Evolutionary conservation across 495 filamentous ascomycete species (phyloP), one percentile per base, ranked within the genome.

Genomic region (Penicillium mononematosum): DNA sequence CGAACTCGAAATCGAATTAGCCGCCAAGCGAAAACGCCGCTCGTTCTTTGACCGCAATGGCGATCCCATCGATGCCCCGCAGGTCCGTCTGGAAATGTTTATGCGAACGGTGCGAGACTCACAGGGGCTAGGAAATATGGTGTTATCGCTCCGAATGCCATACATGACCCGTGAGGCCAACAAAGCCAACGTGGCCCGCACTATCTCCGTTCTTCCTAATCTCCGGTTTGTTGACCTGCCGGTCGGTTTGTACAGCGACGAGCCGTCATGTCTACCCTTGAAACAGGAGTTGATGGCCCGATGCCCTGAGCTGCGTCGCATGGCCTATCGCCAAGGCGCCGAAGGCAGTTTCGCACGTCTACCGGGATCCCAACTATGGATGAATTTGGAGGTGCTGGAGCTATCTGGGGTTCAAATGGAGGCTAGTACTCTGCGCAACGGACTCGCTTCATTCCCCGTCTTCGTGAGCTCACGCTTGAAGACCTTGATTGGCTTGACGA

Each of bases 121-220:
- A 29, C 79, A 80, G 24, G 78, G 79, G 9, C 75, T 94, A 16
- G 91, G 83, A 0, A 68, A 74, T 5, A 75, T 81, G 25, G 89
- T 96, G 11, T 74, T 87, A 57, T 89, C 86, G 53, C 75, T 98
- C 52, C 93, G 96, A 74, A 87, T 89, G 63, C 90, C 94, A n/a
- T 98, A 96, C 70, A 96, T 96, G 94, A 87, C 91, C 45, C 85
- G 94, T 43, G 93, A 97, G 72, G 87, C 88, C 7, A 88, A 83
- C 75, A 92, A 91, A 69, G 78, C 88, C 36, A 88, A 90, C 55
- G 82, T 96, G 50, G 94, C 94, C 16, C 84, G 91, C 43, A 90
- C 88, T 20, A 86, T 97, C 38, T 90, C 89, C 34, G 88, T 94
- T 1, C 75, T 89, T n/a, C 89, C 90, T 19, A 88, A 91, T 58